Percentiles rank a stretch among this genome's conserved stretches.
Evolutionary conservation across 352 stramenopile species (phyloP).

Genomic region (Ophiocytium majus): DNA sequence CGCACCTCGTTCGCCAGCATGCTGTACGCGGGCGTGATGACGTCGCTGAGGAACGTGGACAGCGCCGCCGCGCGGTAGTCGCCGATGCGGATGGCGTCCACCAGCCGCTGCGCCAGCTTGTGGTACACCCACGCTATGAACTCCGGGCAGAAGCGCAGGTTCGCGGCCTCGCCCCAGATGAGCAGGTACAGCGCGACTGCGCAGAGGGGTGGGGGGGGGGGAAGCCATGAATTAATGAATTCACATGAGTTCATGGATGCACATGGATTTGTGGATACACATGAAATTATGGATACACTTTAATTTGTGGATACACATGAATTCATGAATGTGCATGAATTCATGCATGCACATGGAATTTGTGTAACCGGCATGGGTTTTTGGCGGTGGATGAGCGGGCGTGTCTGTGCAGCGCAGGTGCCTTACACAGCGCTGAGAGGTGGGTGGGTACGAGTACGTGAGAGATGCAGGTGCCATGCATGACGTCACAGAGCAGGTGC

Average conservation of each 20-base stretch:
- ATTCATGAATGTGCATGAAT: no score
- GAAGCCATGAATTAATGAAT: not conserved
- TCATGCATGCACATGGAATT: no score
- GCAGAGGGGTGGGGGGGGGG: not conserved
- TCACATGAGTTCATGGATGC: not conserved
- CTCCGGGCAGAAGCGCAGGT: conserved; percentile 47
- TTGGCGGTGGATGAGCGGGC: no score
- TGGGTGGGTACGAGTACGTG: no score
- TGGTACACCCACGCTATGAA: conserved; percentile 48
- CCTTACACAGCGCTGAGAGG: no score
- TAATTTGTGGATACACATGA: no score
- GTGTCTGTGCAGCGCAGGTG: no score
- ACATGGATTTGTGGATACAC: not conserved
- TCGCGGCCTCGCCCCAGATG: conserved; percentile 48
- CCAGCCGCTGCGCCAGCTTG: conserved; percentile 62
- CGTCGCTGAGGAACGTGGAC: conserved; percentile 31
- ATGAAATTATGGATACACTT: no score
- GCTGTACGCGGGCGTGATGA: conserved; percentile 38
- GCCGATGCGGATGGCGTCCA: conserved; percentile 61
- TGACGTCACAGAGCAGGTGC: no score
- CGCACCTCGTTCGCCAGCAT: conserved; percentile 34
- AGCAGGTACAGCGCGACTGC: conserved; percentile 39
- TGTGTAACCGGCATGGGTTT: no score
- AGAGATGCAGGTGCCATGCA: no score
- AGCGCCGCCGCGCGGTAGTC: not conserved